These are phyloP conservation scores for Arthrobotrys sphaeroides DNA, from an alignment of 2,329 filamentous ascomycete genomes.

Conservation along the genomic window DNA sequence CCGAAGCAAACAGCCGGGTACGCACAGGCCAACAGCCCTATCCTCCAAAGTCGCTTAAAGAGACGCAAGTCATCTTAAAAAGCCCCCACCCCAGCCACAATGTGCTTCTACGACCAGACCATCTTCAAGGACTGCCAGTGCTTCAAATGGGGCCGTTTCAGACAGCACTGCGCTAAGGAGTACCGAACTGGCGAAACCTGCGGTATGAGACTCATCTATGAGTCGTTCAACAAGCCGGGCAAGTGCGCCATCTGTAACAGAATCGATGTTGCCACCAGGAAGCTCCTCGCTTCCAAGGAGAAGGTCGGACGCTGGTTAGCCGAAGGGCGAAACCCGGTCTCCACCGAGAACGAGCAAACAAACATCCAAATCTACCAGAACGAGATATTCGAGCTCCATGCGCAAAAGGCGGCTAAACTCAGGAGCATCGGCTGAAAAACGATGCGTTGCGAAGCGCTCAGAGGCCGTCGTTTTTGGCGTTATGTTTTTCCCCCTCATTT, in stretches of 20 bases:
- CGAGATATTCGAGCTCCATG: slow-evolving; percentile 58
- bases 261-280: slow-evolving; percentile 67
- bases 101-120: slow-evolving; percentile 97
- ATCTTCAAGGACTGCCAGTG: slow-evolving; percentile 80
- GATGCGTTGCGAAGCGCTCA: slow-evolving; percentile 54
- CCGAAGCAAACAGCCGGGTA: slow-evolving; percentile 52
- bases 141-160: slow-evolving; percentile 95
- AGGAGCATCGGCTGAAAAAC: slow-evolving; percentile 56
- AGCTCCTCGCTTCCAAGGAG: slow-evolving; percentile 57
- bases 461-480: slow-evolving; percentile 50
- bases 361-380: slow-evolving; percentile 57
- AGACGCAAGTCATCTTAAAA: slow-evolving; percentile 30
- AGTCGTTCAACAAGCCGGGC: slow-evolving; percentile 71
- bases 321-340: slow-evolving; percentile 58
- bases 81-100: slow-evolving; percentile 65
- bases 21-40: slow-evolving; percentile 53
- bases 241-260: slow-evolving; percentile 88
- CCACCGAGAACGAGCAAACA: slow-evolving; percentile 58
- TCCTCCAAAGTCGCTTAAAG: slow-evolving; percentile 43
- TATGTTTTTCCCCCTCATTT: slow-evolving; percentile 33
- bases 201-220: slow-evolving; percentile 87
- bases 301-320: slow-evolving; percentile 58
- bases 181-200: slow-evolving; percentile 97
- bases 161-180: slow-evolving; percentile 90
- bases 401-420: slow-evolving; percentile 57